Percentiles rank a stretch among this genome's conserved stretches.
phyloP scores from a whole-genome alignment of 345 rosid genomes.

The Carallia pectinifolia region DNA sequence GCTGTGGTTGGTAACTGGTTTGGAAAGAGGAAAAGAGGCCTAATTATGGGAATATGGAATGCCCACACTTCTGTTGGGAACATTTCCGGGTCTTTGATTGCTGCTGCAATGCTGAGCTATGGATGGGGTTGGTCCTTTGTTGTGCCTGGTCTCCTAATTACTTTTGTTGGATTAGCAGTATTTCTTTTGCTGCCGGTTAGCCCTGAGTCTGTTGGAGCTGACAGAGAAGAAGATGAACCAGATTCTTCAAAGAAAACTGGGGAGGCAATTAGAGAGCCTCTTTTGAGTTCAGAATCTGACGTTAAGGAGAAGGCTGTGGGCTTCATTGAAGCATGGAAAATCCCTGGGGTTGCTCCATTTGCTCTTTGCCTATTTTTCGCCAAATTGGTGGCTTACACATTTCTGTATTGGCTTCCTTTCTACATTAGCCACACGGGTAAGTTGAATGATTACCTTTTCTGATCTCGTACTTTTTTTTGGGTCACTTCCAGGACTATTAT shows the following conservation, averaged over 20 bases:
- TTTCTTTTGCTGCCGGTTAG: constrained; percentile 70
- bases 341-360: constrained; percentile 92
- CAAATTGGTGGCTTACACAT: constrained; percentile 92
- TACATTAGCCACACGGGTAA: constrained; percentile 92
- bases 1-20: constrained; percentile 96
- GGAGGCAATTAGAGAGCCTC: constrained; percentile 45
- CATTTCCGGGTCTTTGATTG: constrained; percentile 79
- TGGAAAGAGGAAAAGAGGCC: constrained; percentile 86
- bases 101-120: constrained; percentile 60
- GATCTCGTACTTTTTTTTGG: neutral
- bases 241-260: constrained; percentile 50
- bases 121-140: constrained; percentile 99
- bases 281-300: constrained; percentile 42
- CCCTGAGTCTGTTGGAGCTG: constrained; percentile 71
- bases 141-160: constrained; percentile 68
- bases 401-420: constrained; percentile 98
- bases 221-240: constrained; percentile 45
- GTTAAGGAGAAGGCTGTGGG: constrained; percentile 63
- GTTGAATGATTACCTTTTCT: neutral
- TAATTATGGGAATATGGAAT: constrained; percentile 97
- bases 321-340: constrained; percentile 90
- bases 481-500: neutral
- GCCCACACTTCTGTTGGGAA: constrained; percentile 95
- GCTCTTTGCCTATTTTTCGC: constrained; percentile 94
- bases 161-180: constrained; percentile 52